Conservation (phyloP, 352 stramenopile genomes). For the Globisporangium abappressorium region DNA sequence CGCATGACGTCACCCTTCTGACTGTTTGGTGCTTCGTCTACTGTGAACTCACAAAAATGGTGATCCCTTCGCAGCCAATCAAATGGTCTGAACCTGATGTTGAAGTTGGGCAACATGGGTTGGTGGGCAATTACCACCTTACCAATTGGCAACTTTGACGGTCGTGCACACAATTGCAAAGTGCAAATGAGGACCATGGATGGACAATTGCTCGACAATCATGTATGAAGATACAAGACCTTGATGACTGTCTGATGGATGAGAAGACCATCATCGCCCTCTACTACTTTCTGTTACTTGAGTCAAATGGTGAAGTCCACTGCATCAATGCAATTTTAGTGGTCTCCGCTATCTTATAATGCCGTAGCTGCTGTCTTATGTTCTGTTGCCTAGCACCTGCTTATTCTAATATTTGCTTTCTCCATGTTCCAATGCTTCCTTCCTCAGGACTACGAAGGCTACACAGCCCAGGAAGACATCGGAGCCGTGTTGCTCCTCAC, state of each 20-base stretch:
- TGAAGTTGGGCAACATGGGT: not conserved
- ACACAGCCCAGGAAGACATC: not conserved
- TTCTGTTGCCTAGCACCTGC: not conserved
- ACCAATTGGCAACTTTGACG: too few species aligned
- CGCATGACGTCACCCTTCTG: not conserved
- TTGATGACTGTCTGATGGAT: too few species aligned
- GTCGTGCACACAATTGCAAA: not conserved
- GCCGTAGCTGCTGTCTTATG: not conserved
- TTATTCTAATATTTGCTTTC: not conserved
- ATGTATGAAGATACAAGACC: not conserved
- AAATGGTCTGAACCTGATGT: not conserved
- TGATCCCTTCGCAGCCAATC: not conserved
- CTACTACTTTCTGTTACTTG: not conserved
- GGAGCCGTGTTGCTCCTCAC: conserved; percentile 7
- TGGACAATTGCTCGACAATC: not conserved
- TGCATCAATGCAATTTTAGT: not conserved
- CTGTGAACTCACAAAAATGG: not conserved
- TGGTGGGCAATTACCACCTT: too few species aligned
- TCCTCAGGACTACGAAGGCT: not conserved
- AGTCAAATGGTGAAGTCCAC: too few species aligned
- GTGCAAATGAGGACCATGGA: not conserved
- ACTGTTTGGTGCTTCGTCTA: conserved; percentile 4
- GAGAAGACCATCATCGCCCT: not conserved
- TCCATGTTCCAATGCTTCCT: not conserved
- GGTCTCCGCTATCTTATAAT: not conserved